These are phyloP conservation scores for Cylindrodendrum hubeiense DNA, from an alignment of 2,329 filamentous ascomycete species.

Conservation along the genomic window DNA sequence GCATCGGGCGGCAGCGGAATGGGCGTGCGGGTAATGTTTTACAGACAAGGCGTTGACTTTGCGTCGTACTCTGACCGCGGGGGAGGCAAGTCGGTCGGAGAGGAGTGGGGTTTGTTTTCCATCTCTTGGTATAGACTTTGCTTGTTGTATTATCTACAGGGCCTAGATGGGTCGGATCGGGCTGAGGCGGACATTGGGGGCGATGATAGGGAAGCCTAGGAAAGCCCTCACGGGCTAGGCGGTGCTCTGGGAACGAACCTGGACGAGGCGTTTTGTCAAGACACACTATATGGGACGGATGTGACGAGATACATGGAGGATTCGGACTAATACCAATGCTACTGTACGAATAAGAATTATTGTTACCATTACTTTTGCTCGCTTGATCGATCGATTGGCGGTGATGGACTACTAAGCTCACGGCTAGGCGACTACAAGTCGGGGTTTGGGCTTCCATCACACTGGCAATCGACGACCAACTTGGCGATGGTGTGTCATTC, in stretches of 20 bases:
- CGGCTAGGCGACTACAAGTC: neutral
- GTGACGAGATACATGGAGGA: conserved; percentile 23
- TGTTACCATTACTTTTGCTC: conserved; percentile 9
- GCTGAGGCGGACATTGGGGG: conserved; percentile 11
- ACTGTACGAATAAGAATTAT: conserved; percentile 30
- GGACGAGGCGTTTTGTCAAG: conserved; percentile 40
- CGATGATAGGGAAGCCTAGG: conserved; percentile 27
- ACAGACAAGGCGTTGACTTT: conserved; percentile 38
- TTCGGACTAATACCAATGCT: conserved; percentile 29
- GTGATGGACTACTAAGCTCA: neutral
- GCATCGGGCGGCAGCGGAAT: conserved; percentile 25
- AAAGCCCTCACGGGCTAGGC: conserved; percentile 41
- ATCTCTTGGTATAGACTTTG: conserved; percentile 38
- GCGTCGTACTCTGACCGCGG: conserved; percentile 36
- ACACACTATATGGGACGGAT: conserved; percentile 23
- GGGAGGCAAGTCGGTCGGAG: conserved; percentile 23
- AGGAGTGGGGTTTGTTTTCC: conserved; percentile 33
- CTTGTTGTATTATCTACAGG: conserved; percentile 38
- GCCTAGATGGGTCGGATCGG: conserved; percentile 36
- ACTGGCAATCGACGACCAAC: neutral
- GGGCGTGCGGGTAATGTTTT: conserved; percentile 42
- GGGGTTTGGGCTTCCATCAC: neutral
- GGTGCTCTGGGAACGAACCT: conserved; percentile 30
- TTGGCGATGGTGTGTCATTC: conserved; percentile 31
- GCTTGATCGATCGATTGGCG: neutral